A percentile compares a stretch with the other conserved stretches of the same genome.
Conservation (phyloP, 805 yeast genomes). For the Wickerhamomyces bisporus region DNA sequence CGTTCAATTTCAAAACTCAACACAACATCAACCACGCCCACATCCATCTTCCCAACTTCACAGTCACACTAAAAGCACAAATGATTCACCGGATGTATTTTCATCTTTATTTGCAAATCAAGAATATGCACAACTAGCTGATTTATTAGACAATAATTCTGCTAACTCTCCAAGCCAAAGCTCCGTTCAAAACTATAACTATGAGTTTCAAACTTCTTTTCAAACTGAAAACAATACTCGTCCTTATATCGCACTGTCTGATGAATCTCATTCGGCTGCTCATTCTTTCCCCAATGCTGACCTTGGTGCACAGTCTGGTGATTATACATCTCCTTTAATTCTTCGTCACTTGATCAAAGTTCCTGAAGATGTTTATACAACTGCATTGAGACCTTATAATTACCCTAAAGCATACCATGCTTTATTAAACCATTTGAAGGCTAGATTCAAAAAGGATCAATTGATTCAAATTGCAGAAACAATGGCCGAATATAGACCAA, state of each 20-base stretch:
- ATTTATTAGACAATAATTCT: conserved; percentile 26
- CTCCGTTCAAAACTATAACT: conserved; percentile 15
- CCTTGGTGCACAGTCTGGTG: conserved; percentile 17
- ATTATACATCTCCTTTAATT: conserved; percentile 52
- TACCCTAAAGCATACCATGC: conserved; percentile 93
- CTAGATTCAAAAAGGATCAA: conserved; percentile 65
- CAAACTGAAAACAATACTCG: conserved; percentile 24
- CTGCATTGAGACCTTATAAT: conserved; percentile 75
- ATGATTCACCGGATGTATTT: conserved; percentile 22
- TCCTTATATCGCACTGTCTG: conserved; percentile 24
- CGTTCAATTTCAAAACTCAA: not conserved
- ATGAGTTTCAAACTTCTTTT: conserved; percentile 23
- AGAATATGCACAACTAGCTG: conserved; percentile 37
- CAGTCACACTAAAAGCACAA: not conserved
- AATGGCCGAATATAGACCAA: conserved; percentile 57
- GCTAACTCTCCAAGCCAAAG: conserved; percentile 20
- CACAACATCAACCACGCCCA: conserved; percentile 1
- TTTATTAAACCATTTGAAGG: conserved; percentile 66
- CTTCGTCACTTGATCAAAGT: conserved; percentile 54
- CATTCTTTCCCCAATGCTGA: conserved; percentile 7
- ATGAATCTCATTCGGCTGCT: conserved; percentile 18
- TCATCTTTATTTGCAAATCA: conserved; percentile 34
- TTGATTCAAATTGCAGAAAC: conserved; percentile 52
- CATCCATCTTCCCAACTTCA: not conserved
- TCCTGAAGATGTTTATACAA: conserved; percentile 78